A percentile compares a stretch with the other conserved stretches of the same genome.
phyloP scores from a whole-genome alignment of 306 rosid genomes.

The Lablab purpureus region DNA sequence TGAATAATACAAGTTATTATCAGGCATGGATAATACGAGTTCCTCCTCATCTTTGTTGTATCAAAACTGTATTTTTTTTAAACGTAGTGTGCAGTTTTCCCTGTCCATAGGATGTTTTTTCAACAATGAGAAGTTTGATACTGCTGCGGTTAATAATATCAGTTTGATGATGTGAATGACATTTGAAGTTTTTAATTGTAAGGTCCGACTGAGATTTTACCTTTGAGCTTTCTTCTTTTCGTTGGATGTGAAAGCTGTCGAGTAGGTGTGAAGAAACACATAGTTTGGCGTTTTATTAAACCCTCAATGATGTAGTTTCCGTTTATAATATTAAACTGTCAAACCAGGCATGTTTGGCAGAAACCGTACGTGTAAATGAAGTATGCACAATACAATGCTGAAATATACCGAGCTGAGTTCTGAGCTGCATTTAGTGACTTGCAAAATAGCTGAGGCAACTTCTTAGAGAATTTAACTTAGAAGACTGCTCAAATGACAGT shows the following conservation, averaged over 20 bases:
- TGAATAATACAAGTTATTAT: slow-evolving; percentile 14
- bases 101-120: slow-evolving; percentile 34
- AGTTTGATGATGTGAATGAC: slow-evolving; percentile 43
- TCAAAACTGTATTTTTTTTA: slow-evolving; percentile 25
- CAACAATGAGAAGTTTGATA: slow-evolving; percentile 37
- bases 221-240: background rate
- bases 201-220: background rate
- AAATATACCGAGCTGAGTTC: no score
- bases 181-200: background rate
- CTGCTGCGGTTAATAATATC: slow-evolving; percentile 38
- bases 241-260: background rate
- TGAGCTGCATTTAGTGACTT: no score
- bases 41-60: slow-evolving; percentile 38
- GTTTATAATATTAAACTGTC: background rate
- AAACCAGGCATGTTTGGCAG: no score
- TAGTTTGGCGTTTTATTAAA: background rate
- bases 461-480: no score
- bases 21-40: slow-evolving; percentile 18
- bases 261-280: background rate
- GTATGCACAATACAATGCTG: no score
- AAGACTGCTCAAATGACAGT: no score
- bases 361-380: no score
- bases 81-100: slow-evolving; percentile 42
- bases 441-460: no score
- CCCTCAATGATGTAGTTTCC: background rate